phyloP scores from a whole-genome alignment of 306 rosid genomes.

The Biancaea sappan region DNA sequence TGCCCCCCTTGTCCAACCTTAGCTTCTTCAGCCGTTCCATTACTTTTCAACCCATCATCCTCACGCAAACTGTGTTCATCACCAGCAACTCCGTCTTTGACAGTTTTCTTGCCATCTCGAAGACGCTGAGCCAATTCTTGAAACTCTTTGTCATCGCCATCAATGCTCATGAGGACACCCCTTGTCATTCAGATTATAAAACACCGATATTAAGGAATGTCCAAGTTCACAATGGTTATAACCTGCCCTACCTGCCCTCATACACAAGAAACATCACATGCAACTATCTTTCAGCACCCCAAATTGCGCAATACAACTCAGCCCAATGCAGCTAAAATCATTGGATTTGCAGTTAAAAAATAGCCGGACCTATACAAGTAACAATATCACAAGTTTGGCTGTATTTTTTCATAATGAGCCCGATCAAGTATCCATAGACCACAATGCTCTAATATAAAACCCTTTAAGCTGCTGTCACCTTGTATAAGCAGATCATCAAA shows the following conservation, averaged over 20 bases:
- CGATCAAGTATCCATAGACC: constrained; percentile 13
- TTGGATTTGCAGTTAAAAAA: constrained; percentile 22
- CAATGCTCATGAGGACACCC: constrained; percentile 60
- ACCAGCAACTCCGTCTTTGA: constrained; percentile 39
- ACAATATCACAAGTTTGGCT: background rate
- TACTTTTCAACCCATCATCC: constrained; percentile 53
- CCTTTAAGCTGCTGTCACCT: constrained; percentile 37
- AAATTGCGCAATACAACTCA: constrained; percentile 29
- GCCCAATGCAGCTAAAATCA: constrained; percentile 38
- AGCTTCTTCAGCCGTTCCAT: constrained; percentile 46
- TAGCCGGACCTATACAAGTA: constrained; percentile 27
- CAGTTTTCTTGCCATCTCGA: constrained; percentile 45
- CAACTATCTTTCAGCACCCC: constrained; percentile 35
- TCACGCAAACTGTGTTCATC: constrained; percentile 39
- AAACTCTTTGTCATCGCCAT: constrained; percentile 49
- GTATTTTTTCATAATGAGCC: constrained; percentile 6
- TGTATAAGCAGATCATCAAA: constrained; percentile 35
- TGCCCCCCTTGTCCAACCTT: constrained; percentile 48
- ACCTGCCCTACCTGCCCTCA: constrained; percentile 49
- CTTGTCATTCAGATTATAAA: constrained; percentile 46
- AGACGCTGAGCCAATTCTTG: constrained; percentile 39
- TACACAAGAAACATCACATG: constrained; percentile 40
- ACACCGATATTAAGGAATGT: constrained; percentile 26
- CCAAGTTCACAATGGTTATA: constrained; percentile 43
- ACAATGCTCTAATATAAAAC: constrained; percentile 38